These are phyloP conservation scores for Phytophthora meadii DNA, from an alignment of 352 stramenopile genomes.

Conservation along the genomic window DNA sequence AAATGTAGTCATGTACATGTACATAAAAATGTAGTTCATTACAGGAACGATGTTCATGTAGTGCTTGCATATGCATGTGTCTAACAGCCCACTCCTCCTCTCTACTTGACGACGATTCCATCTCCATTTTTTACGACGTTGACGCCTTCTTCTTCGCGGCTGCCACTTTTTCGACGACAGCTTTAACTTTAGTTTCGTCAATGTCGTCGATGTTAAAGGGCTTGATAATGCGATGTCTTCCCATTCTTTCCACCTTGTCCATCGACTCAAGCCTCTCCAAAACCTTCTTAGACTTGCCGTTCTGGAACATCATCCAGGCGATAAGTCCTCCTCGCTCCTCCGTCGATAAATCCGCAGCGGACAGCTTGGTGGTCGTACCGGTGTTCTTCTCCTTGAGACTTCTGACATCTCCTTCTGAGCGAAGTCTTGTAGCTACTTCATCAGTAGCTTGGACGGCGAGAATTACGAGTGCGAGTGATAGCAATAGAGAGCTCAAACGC, in stretches of 20 bases:
- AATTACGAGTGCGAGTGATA: not conserved
- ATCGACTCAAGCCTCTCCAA: not conserved
- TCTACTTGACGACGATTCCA: no score
- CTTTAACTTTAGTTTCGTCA: not conserved
- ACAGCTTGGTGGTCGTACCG: not conserved
- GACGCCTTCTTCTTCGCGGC: not conserved
- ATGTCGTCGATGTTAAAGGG: not conserved
- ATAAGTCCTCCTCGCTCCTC: not conserved
- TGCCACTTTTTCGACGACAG: not conserved
- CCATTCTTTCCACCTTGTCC: not conserved
- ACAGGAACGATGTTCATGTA: no score
- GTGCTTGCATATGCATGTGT: no score
- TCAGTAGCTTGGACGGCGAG: not conserved
- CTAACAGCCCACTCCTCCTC: no score
- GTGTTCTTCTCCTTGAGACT: not conserved
- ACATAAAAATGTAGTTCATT: no score
- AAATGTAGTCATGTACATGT: no score
- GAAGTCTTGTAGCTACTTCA: not conserved
- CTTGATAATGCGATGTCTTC: not conserved
- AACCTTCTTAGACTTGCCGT: not conserved
- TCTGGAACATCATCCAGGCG: not conserved
- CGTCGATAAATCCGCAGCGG: not conserved
- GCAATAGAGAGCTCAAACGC: not conserved
- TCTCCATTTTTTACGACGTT: not conserved
- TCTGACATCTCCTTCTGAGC: not conserved